Conservation (phyloP, 805 yeast genomes). For the Metschnikowia vanudenii region DNA sequence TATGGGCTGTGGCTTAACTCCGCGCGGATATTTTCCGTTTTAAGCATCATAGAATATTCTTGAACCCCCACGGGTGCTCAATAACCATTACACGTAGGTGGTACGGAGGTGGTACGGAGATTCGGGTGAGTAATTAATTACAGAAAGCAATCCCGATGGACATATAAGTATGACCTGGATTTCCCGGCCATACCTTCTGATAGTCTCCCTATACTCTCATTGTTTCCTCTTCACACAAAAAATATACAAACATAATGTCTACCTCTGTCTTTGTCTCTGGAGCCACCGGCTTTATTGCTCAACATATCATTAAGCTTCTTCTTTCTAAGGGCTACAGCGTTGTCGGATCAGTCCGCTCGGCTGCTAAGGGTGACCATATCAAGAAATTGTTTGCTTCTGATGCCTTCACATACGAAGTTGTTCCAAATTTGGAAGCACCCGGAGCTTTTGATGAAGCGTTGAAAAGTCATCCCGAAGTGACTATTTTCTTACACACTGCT, state of each 20-base stretch:
- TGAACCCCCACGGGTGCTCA: too few species aligned
- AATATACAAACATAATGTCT: neutral
- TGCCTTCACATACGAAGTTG: constrained; percentile 43
- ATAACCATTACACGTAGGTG: too few species aligned
- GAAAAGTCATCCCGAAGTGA: constrained; percentile 48
- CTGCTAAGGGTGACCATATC: constrained; percentile 22
- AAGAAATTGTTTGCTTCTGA: constrained; percentile 27
- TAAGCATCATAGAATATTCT: too few species aligned
- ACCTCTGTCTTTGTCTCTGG: constrained; percentile 29
- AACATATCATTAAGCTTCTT: constrained; percentile 24
- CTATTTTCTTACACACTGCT: constrained; percentile 59
- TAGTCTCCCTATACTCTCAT: too few species aligned
- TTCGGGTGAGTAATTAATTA: too few species aligned
- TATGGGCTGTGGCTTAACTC: too few species aligned
- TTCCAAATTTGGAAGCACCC: constrained; percentile 44
- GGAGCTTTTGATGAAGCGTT: constrained; percentile 49
- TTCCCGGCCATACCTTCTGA: too few species aligned
- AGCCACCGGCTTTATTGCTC: constrained; percentile 36
- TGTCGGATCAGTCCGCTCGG: constrained; percentile 28
- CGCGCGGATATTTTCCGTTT: too few species aligned
- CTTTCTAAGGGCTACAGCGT: constrained; percentile 24
- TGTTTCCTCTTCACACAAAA: too few species aligned
- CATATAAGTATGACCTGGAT: too few species aligned
- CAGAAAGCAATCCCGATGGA: constrained; percentile 10
- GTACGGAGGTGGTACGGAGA: too few species aligned